phyloP scores from a whole-genome alignment of 177 flowering plant genomes.

The Vitis hybrid region DNA sequence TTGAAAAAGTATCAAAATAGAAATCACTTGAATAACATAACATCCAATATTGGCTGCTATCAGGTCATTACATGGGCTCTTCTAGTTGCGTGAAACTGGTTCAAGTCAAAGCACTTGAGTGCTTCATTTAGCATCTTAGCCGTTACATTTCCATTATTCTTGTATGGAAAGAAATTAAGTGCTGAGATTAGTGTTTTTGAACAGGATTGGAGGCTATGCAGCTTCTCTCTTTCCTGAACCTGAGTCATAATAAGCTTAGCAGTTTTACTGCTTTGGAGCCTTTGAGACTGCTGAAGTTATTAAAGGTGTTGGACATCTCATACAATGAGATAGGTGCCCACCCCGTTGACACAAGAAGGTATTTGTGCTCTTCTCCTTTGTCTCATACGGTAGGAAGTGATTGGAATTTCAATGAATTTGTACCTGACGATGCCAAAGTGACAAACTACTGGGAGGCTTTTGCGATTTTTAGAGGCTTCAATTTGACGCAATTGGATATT shows the following conservation, averaged over 20 bases:
- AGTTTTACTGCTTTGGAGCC: constrained; percentile 81
- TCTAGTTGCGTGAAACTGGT: neutral
- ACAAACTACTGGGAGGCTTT: constrained; percentile 59
- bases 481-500: constrained; percentile 61
- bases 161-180: neutral
- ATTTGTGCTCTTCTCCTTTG: constrained; percentile 71
- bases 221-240: constrained; percentile 62
- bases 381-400: constrained; percentile 40
- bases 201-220: constrained; percentile 91
- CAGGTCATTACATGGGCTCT: neutral
- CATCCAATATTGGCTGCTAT: neutral
- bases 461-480: constrained; percentile 50
- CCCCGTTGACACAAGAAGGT: constrained; percentile 74
- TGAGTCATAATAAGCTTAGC: constrained; percentile 63
- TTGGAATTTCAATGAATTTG: constrained; percentile 29
- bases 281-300: constrained; percentile 49
- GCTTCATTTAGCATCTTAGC: neutral
- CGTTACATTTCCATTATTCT: neutral
- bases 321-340: constrained; percentile 83
- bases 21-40: neutral
- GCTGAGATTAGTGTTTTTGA: neutral
- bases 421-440: constrained; percentile 15
- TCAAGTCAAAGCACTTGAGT: neutral
- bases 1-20: neutral
- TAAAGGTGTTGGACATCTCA: constrained; percentile 67